Evolutionary conservation across 228 moss, liverwort and hornwort genomes (phyloP).

Genomic region (Sphagnum fallax): DNA sequence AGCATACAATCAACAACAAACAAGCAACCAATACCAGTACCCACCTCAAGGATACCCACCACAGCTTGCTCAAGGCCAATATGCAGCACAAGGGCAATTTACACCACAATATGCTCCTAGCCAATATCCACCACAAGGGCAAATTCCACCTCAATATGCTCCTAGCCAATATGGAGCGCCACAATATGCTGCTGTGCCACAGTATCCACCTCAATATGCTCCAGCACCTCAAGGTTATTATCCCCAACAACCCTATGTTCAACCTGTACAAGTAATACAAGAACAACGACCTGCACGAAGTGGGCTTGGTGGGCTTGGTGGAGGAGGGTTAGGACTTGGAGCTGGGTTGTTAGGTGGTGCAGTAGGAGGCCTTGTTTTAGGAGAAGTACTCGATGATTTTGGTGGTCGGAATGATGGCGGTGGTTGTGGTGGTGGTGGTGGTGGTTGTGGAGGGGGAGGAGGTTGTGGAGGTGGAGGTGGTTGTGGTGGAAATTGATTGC

Average conservation of each 20-base stretch:
- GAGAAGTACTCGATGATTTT: constrained; percentile 15
- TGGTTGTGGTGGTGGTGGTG: not conserved
- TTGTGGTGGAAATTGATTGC: too few species aligned
- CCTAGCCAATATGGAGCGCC: too few species aligned
- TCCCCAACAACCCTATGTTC: not conserved
- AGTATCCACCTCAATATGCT: too few species aligned
- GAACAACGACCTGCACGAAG: not conserved
- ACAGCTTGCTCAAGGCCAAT: not conserved
- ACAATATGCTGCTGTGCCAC: too few species aligned
- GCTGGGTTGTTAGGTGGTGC: constrained; percentile 35
- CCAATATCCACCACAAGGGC: too few species aligned
- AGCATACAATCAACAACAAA: not conserved
- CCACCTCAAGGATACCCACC: constrained; percentile 1
- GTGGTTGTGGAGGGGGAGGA: not conserved
- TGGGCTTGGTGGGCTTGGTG: not conserved
- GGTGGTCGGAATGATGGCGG: not conserved
- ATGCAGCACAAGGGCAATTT: constrained; percentile 8
- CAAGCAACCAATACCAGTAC: constrained; percentile 1
- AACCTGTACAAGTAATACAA: not conserved
- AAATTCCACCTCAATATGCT: too few species aligned
- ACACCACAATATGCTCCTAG: not conserved
- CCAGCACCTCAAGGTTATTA: constrained; percentile 6
- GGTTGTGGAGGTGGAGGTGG: too few species aligned
- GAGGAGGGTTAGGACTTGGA: constrained; percentile 27
- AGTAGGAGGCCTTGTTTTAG: constrained; percentile 38